Percentiles rank a stretch among this genome's conserved stretches.
Conservation (phyloP, 2,329 filamentous ascomycete genomes). For the Purpureocillium takamizusanense region DNA sequence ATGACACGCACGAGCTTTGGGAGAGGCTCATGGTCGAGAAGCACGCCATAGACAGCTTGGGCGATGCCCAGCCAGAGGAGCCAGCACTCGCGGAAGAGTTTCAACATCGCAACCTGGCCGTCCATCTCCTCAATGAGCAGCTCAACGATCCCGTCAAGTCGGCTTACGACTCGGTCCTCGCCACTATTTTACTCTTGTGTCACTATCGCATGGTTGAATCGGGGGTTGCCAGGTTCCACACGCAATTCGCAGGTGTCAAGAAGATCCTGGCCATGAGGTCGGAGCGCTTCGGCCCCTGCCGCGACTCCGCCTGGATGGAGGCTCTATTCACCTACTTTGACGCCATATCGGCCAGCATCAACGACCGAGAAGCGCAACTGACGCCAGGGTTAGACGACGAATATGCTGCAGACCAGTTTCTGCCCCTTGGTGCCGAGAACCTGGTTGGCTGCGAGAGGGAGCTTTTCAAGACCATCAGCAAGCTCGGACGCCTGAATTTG, state of each 20-base stretch:
- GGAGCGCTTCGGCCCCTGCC: conserved; percentile 39
- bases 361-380: conserved; percentile 81
- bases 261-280: conserved; percentile 71
- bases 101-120: conserved; percentile 72
- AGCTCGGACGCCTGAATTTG: conserved; percentile 75
- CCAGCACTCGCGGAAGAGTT: conserved; percentile 69
- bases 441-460: conserved; percentile 79
- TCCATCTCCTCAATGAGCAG: conserved; percentile 75
- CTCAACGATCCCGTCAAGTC: conserved; percentile 68
- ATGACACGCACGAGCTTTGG: conserved; percentile 41
- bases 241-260: conserved; percentile 86
- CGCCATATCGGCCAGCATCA: conserved; percentile 83
- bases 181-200: conserved; percentile 78
- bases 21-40: conserved; percentile 39
- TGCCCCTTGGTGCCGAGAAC: conserved; percentile 64
- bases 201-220: conserved; percentile 92
- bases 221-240: conserved; percentile 86
- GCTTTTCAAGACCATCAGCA: conserved; percentile 78
- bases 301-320: conserved; percentile 82
- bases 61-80: conserved; percentile 45
- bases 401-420: conserved; percentile 35
- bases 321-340: conserved; percentile 92
- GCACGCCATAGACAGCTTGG: conserved; percentile 32
- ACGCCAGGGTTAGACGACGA: conserved; percentile 55
- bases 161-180: conserved; percentile 77